Conservation (phyloP, 2,329 filamentous ascomycete species). For the Arthrobotrys musiformis region DNA sequence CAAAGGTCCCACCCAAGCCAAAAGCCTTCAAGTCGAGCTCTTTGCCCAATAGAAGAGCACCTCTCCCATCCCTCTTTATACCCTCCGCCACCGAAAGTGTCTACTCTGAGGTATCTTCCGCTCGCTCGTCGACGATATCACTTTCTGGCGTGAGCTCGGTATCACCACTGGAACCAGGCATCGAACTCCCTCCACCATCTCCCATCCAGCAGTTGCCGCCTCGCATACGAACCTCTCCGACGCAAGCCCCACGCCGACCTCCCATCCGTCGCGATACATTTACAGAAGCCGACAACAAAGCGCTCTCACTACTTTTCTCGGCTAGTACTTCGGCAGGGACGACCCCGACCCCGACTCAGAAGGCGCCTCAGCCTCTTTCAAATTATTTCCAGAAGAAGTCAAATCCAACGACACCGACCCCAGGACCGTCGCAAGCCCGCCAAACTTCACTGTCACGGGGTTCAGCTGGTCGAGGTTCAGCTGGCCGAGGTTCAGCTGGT, state of each 20-base stretch:
- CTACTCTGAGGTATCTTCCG: conserved; percentile 36
- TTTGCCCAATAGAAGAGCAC: conserved; percentile 24
- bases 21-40: conserved; percentile 26
- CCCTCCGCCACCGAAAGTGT: conserved; percentile 1
- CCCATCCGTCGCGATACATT: conserved; percentile 27
- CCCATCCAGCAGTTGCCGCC: conserved; percentile 45
- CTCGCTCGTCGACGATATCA: conserved; percentile 35
- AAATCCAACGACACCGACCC: conserved; percentile 16
- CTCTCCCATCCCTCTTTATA: conserved; percentile 35
- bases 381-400: conserved; percentile 24
- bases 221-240: background rate
- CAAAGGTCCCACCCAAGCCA: background rate
- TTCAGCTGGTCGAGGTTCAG: conserved; percentile 5
- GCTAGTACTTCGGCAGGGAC: conserved; percentile 4
- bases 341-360: conserved; percentile 40
- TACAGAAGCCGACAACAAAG: conserved; percentile 50
- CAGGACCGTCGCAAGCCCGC: conserved; percentile 18
- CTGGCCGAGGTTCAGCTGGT: conserved; percentile 22
- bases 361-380: conserved; percentile 10
- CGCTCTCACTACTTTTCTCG: conserved; percentile 39
- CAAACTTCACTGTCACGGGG: conserved; percentile 20
- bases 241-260: background rate
- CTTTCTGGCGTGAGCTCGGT: conserved; percentile 37
- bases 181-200: conserved; percentile 36
- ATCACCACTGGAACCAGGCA: conserved; percentile 32